Base-by-base conservation (phyloP, 345 rosid genomes). In the Heritiera fomes region DNA sequence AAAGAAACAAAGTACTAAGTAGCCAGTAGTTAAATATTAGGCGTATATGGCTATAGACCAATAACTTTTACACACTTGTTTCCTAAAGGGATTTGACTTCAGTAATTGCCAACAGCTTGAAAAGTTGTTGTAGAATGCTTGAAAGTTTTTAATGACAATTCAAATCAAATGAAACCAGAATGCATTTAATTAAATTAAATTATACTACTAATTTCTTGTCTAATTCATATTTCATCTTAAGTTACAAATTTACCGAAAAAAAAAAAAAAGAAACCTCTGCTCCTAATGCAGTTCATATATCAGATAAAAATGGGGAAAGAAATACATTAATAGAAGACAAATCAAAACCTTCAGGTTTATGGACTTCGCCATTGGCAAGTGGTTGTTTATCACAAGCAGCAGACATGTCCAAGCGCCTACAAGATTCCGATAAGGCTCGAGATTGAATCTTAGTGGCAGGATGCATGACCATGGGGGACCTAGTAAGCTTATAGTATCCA, bases 351-450 rank as follows among this genome's bases (percentile, higher is more conserved):
- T 83, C 85, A 77, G 87, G 72, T 60, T 87, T 71, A 80, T 85
- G 85, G 61, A 73, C 55, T 78, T 85, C 92, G 71, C 55, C 82
- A 78, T 78, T 85, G 14, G 55, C 15, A 77, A 76, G 74, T 28
- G 47, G 87, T 12, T 79, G 83, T 71, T 79, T 88, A 18, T 88
- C 92, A 70, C 76, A 76, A 40, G 77, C 62, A 1, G 77, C 64
- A 72, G 90, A 70, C 87, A 90, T 79, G 34, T 96, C 94, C 86
- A 90, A 82, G 49, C 81, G 88, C 86, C 91, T 86, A 83, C 90
- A 83, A 79, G 94, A 80, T 46, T 85, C 92, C 62, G 89, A 73
- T 65, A 82, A 41, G 74, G 86, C 50, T 46, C 45, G 61, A 4
- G 82, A 74, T 73, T 82, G 77, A 73, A 72, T 79, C 87, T 84